Evolutionary conservation across 352 stramenopile genomes (phyloP).

Genomic region (Phytophthora hybrid): DNA sequence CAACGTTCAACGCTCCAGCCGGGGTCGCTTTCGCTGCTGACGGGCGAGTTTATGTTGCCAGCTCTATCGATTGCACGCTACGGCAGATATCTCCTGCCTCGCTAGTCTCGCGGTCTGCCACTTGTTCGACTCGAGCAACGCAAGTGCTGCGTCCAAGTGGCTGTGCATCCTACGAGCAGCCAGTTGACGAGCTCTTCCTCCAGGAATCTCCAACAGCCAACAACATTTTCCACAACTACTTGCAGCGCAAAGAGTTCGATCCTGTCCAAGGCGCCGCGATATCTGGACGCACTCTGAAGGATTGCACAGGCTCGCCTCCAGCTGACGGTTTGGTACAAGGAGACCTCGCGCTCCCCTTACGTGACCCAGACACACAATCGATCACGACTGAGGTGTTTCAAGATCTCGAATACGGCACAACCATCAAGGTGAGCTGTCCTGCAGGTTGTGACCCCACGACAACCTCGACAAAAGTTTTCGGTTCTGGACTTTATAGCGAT

Average conservation of each 20-base stretch:
- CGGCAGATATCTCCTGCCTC: slow-evolving; percentile 81
- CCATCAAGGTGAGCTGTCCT: slow-evolving; percentile 86
- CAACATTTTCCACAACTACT: slow-evolving; percentile 96
- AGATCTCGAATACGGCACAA: slow-evolving; percentile 90
- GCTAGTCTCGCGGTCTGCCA: slow-evolving; percentile 68
- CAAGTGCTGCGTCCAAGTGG: slow-evolving; percentile 92
- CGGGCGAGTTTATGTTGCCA: slow-evolving; percentile 92
- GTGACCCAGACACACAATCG: slow-evolving; percentile 22
- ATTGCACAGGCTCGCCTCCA: slow-evolving; percentile 93
- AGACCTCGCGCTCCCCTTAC: slow-evolving; percentile 53
- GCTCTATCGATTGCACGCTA: slow-evolving; percentile 91
- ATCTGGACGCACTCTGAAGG: slow-evolving; percentile 80
- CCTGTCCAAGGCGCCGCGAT: slow-evolving; percentile 57
- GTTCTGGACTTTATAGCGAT: slow-evolving; percentile 88
- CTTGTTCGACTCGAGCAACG: slow-evolving; percentile 81
- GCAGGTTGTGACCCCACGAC: slow-evolving; percentile 49
- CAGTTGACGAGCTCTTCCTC: slow-evolving; percentile 89
- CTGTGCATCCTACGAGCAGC: slow-evolving; percentile 95
- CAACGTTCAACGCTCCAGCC: slow-evolving; percentile 89
- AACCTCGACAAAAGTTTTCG: slow-evolving; percentile 51
- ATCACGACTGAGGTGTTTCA: slow-evolving; percentile 66
- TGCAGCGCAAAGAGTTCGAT: slow-evolving; percentile 51
- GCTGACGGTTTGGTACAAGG: slow-evolving; percentile 84
- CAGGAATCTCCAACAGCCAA: slow-evolving; percentile 75
- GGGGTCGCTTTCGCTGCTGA: slow-evolving; percentile 89